Base-by-base conservation (phyloP, 176 grass and related monocot genomes). In the Avena atlantica region DNA sequence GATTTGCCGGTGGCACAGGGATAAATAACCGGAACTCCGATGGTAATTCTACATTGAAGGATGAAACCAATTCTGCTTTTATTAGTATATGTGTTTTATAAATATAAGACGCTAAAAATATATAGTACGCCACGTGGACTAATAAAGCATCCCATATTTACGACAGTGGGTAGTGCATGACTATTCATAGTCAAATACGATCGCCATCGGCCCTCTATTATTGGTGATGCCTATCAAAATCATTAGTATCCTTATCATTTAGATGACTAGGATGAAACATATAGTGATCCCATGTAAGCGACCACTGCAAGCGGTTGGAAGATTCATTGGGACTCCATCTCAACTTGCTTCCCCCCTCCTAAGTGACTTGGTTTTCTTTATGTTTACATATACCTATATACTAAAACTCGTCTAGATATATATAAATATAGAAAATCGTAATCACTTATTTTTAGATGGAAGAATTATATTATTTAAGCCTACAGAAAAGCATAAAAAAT, bases 201-300 rank as follows among this genome's bases (percentile, higher is more conserved):
- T 91, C 53, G 78, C 81, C 95, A 74, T 89, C 90, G 12, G 17
- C 16, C 60, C 80, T 37, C 90, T 83, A 37, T 90, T 69, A 80
- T 65, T 52, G 85, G 80, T 48, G 84, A 61, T 73, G 89, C 59
- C 64, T 25, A 86, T 65, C 40, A 83, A 81, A 83, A 82, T 91
- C 92, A 92, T 89, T 84, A 84, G 88, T 65, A 84, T 89, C 90
- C 49, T 83, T 91, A 71, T 92, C 90, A 75, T 89, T 81, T 87
- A 76, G 90, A 91, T 82, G 81, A 78, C 76, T 57, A 86, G 70
- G 70, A 91, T 85, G 86, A 78, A 81, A 86, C 48, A 36, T 86
- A 74, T 86, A 85, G 36, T 58, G 88, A 90, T 84, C 88, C 61
- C 78, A 86, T 85, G 76, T 63, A 78, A 84, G 79, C 58, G 87